phyloP scores from a whole-genome alignment of 2,329 filamentous ascomycete species.

The Penicillium sp. region DNA sequence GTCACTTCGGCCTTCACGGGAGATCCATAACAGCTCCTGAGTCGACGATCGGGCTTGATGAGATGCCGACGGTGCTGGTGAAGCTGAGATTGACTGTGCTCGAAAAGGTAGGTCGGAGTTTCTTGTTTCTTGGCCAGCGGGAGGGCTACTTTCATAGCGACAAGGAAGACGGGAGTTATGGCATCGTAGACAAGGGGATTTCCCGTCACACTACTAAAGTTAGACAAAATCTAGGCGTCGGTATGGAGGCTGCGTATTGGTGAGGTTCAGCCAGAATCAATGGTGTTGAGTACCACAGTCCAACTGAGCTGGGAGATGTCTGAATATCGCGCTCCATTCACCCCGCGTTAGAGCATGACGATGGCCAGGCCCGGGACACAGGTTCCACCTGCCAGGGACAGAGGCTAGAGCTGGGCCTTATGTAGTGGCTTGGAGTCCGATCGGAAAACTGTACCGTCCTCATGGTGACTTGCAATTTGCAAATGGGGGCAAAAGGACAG shows the following conservation, averaged over 20 bases:
- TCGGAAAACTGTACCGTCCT: neutral
- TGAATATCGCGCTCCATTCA: neutral
- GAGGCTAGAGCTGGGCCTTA: neutral
- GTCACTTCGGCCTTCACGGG: conserved; percentile 9
- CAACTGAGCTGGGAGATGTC: neutral
- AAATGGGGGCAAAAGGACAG: neutral
- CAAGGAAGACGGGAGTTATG: conserved; percentile 31
- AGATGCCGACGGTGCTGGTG: conserved; percentile 5
- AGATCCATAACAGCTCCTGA: conserved; percentile 3
- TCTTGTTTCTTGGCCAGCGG: conserved; percentile 34
- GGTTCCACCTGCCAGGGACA: neutral
- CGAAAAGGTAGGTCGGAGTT: conserved; percentile 12
- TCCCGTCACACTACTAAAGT: conserved; percentile 32
- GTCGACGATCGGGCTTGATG: neutral
- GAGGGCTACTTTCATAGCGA: conserved; percentile 25
- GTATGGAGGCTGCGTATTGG: neutral
- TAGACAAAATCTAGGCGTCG: conserved; percentile 4
- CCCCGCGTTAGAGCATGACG: neutral
- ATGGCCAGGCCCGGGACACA: neutral
- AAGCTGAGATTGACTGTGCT: conserved; percentile 10
- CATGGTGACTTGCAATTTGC: neutral
- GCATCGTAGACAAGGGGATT: conserved; percentile 35
- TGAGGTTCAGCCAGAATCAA: no score
- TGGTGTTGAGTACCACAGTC: neutral
- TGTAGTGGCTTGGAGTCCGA: neutral